phyloP scores from a whole-genome alignment of 306 rosid species.

The Aeschynomene evenia region DNA sequence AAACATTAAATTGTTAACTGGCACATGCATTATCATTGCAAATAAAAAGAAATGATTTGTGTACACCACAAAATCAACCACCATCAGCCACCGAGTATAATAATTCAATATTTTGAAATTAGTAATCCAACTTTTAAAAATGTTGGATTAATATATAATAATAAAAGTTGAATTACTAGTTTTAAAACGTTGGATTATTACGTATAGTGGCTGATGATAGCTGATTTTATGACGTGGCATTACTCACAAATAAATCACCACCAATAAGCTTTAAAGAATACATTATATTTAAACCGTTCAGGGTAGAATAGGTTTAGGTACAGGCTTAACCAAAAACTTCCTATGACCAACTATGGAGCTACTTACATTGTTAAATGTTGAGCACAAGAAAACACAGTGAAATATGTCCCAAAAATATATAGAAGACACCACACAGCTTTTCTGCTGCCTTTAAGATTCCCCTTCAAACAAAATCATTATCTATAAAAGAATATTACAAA shows the following conservation, averaged over 20 bases:
- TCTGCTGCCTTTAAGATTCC: constrained; percentile 26
- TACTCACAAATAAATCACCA: not conserved
- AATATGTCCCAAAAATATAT: constrained; percentile 17
- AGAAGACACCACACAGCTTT: constrained; percentile 2
- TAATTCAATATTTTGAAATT: too few species aligned
- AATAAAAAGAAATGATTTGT: too few species aligned
- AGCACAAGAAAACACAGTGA: not conserved
- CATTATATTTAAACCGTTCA: not conserved
- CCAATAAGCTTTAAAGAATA: not conserved
- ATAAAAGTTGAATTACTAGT: too few species aligned
- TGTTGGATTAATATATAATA: too few species aligned
- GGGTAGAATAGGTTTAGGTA: not conserved
- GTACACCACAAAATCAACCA: too few species aligned
- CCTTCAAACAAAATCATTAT: constrained; percentile 12
- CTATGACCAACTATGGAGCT: constrained; percentile 25
- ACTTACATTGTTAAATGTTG: constrained; percentile 31
- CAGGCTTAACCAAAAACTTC: constrained; percentile 18
- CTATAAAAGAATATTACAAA: constrained; percentile 43
- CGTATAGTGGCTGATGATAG: too few species aligned
- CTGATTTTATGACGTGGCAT: too few species aligned
- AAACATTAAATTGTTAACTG: too few species aligned
- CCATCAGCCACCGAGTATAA: too few species aligned
- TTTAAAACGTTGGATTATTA: too few species aligned
- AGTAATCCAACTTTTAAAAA: too few species aligned
- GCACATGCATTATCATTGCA: not conserved